These are phyloP conservation scores for Suillus variegatus DNA, from an alignment of 768 basidiomycete genomes.

Conservation along the genomic window DNA sequence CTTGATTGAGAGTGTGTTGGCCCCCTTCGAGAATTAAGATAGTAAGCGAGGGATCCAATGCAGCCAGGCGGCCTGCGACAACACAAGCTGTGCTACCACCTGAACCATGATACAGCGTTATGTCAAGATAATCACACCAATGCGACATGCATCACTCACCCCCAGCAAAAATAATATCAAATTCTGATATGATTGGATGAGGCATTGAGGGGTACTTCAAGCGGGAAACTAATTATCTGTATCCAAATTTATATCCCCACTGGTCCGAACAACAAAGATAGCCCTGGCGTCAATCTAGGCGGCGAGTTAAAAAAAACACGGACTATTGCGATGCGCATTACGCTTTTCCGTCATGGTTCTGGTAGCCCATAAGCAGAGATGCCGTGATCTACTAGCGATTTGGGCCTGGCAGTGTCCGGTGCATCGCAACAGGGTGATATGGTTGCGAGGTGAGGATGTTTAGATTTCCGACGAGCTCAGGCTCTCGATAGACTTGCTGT, in stretches of 20 bases:
- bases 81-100: conserved; percentile 31
- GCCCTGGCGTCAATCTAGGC: too few species aligned
- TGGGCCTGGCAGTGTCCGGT: too few species aligned
- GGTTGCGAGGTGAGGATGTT: too few species aligned
- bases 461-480: too few species aligned
- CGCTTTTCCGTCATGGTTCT: too few species aligned
- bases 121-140: neutral
- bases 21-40: conserved; percentile 31
- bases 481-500: too few species aligned
- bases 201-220: neutral
- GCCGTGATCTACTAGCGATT: too few species aligned
- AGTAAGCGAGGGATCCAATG: conserved; percentile 26
- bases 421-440: neutral
- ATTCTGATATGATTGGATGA: neutral
- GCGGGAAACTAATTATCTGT: neutral
- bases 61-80: conserved; percentile 26
- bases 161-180: conserved; percentile 1
- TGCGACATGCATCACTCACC: neutral
- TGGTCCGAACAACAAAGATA: neutral
- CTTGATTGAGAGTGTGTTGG: conserved; percentile 19
- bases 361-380: too few species aligned
- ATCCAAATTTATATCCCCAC: neutral
- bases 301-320: too few species aligned
- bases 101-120: neutral
- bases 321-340: too few species aligned